Evolutionary conservation across 148 eudicot genomes (phyloP).

Genomic region (Limonium bicolor): DNA sequence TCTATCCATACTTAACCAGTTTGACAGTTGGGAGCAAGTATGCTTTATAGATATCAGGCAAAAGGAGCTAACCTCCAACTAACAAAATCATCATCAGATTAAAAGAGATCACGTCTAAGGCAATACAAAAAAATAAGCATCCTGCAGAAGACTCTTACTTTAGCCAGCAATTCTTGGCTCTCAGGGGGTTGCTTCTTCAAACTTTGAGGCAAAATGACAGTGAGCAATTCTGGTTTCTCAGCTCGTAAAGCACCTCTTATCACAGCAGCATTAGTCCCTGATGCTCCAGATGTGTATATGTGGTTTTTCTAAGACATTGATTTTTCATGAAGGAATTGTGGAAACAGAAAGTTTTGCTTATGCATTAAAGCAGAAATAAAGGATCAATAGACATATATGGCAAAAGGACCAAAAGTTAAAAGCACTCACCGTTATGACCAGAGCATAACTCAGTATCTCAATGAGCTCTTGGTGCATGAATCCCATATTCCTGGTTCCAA

Average conservation of each 20-base stretch:
- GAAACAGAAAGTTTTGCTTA: background rate
- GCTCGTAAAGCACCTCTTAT: conserved; percentile 99
- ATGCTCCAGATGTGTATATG: conserved; percentile 90
- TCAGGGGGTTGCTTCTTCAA: conserved; percentile 87
- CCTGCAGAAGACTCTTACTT: too few relatives aligned
- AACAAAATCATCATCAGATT: too few relatives aligned
- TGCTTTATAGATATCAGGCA: too few relatives aligned
- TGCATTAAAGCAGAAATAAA: background rate
- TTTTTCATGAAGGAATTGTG: background rate
- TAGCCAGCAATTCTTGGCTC: conserved; percentile 87
- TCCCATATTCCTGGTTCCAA: conserved; percentile 98
- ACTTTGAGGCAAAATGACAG: conserved; percentile 96
- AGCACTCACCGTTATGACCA: conserved; percentile 78
- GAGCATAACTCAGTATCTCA: conserved; percentile 97
- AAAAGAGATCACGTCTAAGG: too few relatives aligned
- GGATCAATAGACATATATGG: background rate
- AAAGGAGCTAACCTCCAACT: too few relatives aligned
- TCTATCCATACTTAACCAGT: too few relatives aligned
- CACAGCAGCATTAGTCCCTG: conserved; percentile 98
- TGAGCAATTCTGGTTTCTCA: conserved; percentile 80
- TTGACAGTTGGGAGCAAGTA: too few relatives aligned
- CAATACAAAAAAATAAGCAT: too few relatives aligned
- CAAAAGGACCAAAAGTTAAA: too few relatives aligned
- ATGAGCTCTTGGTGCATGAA: conserved; percentile 99
- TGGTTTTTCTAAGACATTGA: conserved; percentile 65